Evolutionary conservation across 192 early-diverging fungal genomes (phyloP), one percentile per base, ranked within the genome.

Genomic region (Coemansia sp.): DNA sequence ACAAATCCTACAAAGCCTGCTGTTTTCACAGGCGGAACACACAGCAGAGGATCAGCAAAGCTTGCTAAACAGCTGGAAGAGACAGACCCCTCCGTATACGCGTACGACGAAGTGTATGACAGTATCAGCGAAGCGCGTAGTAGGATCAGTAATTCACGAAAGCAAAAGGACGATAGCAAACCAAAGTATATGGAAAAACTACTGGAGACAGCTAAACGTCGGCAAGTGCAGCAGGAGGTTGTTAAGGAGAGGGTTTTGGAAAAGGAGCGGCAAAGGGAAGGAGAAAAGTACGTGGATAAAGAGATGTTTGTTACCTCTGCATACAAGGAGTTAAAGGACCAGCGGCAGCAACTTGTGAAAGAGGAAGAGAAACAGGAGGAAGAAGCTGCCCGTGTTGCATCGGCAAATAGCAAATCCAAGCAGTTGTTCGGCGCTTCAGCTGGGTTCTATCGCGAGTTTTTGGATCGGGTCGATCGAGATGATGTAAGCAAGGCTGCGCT

Each of bases 401-500:
- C 48, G 36, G 18, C 63, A 41, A 18, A 21, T 2, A 65, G 49
- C 39, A 65, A 54, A 19, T 15, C 49, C 7, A 37, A 40, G 15
- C 46, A 64, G 12, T 16, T 51, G 62, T 48, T 56, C 41, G 54
- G 64, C 41, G 51, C 51, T 7, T 11, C 58, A 0, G 55, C 65
- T 37, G 71, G 71, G 32, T 73, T 78, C 57, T 73, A 73, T 12
- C 63, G 65, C 10, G 62, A 55, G 8, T 64, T 70, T 26, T 42
- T 78, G 61, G 65, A 73, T n/a, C 77, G 88, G 65, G 87, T 87
- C 1, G 78, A 88, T 21, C 75, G 86, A 9, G 86, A 87, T 41
- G 94, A 88, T 65, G 72, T 84, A 62, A 74, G 90, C 62, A 87
- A 90, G 62, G 91, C 86, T 26, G 77, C 88, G 0, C 73, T 73